phyloP scores from a whole-genome alignment of 2,329 filamentous ascomycete genomes.

The Zymoseptoria ardabiliae region DNA sequence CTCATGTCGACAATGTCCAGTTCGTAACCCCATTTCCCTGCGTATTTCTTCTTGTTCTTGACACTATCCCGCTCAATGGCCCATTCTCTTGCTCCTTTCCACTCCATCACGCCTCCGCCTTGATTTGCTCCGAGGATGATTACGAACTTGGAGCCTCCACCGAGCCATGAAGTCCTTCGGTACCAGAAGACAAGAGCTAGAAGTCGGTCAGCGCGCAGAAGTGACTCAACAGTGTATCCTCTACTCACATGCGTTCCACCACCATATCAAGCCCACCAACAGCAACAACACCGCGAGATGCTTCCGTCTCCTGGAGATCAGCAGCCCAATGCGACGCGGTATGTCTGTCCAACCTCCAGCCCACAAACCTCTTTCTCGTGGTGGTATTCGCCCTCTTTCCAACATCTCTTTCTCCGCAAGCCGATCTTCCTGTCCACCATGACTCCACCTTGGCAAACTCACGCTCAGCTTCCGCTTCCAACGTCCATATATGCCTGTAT shows the following conservation, averaged over 20 bases:
- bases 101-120: conserved; percentile 96
- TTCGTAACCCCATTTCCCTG: conserved; percentile 82
- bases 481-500: conserved; percentile 78
- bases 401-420: conserved; percentile 75
- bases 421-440: conserved; percentile 35
- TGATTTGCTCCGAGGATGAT: conserved; percentile 90
- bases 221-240: neutral
- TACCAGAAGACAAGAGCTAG: conserved; percentile 55
- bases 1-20: conserved; percentile 97
- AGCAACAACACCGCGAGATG: conserved; percentile 21
- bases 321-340: conserved; percentile 19
- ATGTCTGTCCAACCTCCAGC: conserved; percentile 13
- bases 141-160: conserved; percentile 84
- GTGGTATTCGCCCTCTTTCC: conserved; percentile 41
- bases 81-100: conserved; percentile 97
- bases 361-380: neutral
- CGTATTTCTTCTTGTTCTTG: conserved; percentile 88
- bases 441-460: conserved; percentile 66
- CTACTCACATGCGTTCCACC: conserved; percentile 23
- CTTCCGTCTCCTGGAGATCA: conserved; percentile 25
- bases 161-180: conserved; percentile 64
- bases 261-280: conserved; percentile 18
- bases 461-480: conserved; percentile 76
- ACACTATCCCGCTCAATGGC: conserved; percentile 95
- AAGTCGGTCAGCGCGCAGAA: conserved; percentile 11